phyloP scores from a whole-genome alignment of 371 early-diverging fungal species.

The Blyttiomyces sp. region DNA sequence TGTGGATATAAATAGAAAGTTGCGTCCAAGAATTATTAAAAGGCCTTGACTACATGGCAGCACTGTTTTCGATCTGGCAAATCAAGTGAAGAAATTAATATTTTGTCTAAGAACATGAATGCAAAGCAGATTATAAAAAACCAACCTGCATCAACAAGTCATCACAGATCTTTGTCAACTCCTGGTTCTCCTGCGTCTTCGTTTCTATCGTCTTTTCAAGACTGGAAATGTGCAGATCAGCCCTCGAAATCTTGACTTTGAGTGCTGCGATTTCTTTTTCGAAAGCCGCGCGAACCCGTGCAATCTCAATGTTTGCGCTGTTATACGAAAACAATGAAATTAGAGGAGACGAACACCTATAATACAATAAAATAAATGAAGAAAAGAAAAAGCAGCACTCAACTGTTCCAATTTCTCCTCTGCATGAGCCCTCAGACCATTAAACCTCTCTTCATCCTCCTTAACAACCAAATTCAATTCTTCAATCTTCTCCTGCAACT shows the following conservation, averaged over 20 bases:
- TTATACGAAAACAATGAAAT: constrained; percentile 4
- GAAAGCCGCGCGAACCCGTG: constrained; percentile 16
- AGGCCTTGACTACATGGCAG: no score
- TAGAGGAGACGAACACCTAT: not conserved
- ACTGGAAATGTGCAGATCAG: constrained; percentile 27
- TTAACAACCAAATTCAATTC: constrained; percentile 12
- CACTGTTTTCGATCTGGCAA: no score
- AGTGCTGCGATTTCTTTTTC: constrained; percentile 36
- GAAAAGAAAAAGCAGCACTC: not conserved
- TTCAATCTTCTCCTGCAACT: constrained; percentile 3
- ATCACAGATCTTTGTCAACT: constrained; percentile 43
- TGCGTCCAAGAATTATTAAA: no score
- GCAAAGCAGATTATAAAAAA: no score
- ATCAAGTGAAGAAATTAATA: no score
- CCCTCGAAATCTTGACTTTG: constrained; percentile 22
- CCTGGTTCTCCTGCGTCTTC: constrained; percentile 35
- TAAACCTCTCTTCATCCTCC: constrained; percentile 23
- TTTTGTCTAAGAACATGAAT: no score
- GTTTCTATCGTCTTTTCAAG: constrained; percentile 24
- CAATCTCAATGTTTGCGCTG: constrained; percentile 41
- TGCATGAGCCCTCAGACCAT: constrained; percentile 33
- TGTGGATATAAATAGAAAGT: no score
- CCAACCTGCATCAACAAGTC: constrained; percentile 25
- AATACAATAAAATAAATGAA: not conserved
- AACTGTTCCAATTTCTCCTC: constrained; percentile 38